Conservation (phyloP, 495 filamentous ascomycete genomes). For the Hypoxylon subgilvum region DNA sequence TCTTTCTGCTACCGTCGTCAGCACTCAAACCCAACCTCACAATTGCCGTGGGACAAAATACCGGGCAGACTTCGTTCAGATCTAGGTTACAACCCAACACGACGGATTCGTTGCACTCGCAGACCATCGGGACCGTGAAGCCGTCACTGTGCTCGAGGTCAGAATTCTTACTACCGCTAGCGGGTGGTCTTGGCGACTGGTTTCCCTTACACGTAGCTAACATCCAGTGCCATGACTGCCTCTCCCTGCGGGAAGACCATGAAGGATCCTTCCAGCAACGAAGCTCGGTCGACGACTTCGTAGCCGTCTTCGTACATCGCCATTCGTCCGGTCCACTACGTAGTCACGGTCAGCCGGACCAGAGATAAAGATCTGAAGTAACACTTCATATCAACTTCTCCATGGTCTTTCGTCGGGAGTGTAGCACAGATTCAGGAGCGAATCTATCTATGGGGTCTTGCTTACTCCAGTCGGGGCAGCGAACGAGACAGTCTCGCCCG, state of each 20-base stretch:
- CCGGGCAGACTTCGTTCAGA: conserved; percentile 32
- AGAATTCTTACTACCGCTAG: not conserved
- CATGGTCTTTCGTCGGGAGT: too few species aligned
- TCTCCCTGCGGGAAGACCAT: not conserved
- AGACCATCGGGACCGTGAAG: conserved; percentile 40
- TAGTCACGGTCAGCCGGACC: conserved; percentile 2
- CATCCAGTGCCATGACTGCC: conserved; percentile 29
- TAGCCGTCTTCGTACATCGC: conserved; percentile 30
- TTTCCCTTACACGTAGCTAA: conserved; percentile 41
- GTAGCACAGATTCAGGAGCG: too few species aligned
- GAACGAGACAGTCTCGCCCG: conserved; percentile 17
- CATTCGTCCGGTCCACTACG: conserved; percentile 34
- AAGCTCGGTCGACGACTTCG: conserved; percentile 19
- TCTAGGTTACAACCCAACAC: conserved; percentile 37
- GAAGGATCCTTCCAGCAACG: conserved; percentile 34
- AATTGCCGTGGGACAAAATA: conserved; percentile 3
- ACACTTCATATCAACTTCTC: too few species aligned
- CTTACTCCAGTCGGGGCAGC: conserved; percentile 35
- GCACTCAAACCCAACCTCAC: not conserved
- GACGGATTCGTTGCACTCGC: conserved; percentile 19
- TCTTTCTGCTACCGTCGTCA: conserved; percentile 22
- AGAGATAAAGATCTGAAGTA: not conserved
- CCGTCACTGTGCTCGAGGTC: conserved; percentile 18
- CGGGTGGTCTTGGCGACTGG: not conserved
- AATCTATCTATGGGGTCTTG: not conserved